Evolutionary conservation across 257 asterid species (phyloP), one percentile per base, ranked within the genome.

Genomic region (Echium plantagineum): DNA sequence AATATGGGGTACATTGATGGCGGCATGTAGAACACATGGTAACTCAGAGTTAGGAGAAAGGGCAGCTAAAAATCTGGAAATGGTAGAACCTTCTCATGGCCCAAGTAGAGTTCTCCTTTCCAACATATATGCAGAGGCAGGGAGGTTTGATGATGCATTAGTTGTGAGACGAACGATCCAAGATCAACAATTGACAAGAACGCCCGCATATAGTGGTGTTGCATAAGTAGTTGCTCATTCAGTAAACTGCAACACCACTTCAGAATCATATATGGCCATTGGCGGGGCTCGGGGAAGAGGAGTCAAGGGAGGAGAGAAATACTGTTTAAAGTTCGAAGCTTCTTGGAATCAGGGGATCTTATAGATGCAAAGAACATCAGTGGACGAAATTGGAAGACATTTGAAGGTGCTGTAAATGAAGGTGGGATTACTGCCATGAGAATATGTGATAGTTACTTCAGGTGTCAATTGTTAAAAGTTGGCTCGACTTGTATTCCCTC

Each of bases 71-170:
- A 78, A 72, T 68, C 65, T 93, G 84, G 85, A 89, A 0, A 71
- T 62, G 69, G 73, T 93, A 55, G 97, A 88, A 53, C 96, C 97
- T 15, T 78, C 79, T 9, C 95, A 93, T 66, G 98, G 95, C 53
- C 94, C 98, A 8, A 88, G 98, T 66, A 80, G 86, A 63, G 94
- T 93, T 63, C 70, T 93, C 6, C 62, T 93, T 46, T 86, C 90
- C 51, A 93, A 79, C 59, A 81, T 89, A 61, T 89, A 81, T 28
- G 95, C 94, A 1, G 91, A 89, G 62, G 90, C 74, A 4, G 95
- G 95, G 8, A 74, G 94, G 63, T 89, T 87, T 90, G 78, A 80
- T n/a, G 96, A 89, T 66, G 94, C 94, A 35, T 80, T 78, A 63
- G 63, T 63, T 3, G 87, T 73, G 10, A 70, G 97, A 74, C 71